Evolutionary conservation across 2,329 filamentous ascomycete species (phyloP).

Genomic region (Monilinia polystroma): DNA sequence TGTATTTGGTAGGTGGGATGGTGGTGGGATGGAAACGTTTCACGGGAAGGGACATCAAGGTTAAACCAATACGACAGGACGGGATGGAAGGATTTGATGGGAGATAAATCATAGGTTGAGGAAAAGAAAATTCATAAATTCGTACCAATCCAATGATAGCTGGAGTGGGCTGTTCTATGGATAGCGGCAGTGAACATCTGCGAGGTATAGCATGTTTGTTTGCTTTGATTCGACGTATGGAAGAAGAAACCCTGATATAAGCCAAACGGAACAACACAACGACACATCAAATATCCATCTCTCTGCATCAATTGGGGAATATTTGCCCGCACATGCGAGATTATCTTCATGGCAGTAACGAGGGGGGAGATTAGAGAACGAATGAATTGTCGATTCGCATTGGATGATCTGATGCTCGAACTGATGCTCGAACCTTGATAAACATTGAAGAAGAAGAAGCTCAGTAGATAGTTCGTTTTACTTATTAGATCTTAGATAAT

Average conservation of each 20-base stretch:
- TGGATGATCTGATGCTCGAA: neutral
- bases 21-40: conserved; percentile 4
- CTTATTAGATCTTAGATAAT: no score
- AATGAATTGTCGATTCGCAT: no score
- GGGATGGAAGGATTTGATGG: neutral
- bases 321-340: neutral
- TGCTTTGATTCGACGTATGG: neutral
- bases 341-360: neutral
- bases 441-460: no score
- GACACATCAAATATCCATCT: neutral
- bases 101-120: neutral
- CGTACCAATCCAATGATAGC: neutral
- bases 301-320: no score
- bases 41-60: conserved; percentile 4
- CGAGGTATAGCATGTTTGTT: neutral
- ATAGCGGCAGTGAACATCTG: neutral
- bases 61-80: neutral
- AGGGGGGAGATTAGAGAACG: neutral
- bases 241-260: no score
- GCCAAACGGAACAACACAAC: neutral
- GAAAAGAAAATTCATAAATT: neutral
- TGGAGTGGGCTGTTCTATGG: neutral
- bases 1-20: neutral
- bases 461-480: no score
- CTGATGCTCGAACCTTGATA: conserved; percentile 2